phyloP scores from a whole-genome alignment of 2,329 filamentous ascomycete species.

The Sporothrix sp. region DNA sequence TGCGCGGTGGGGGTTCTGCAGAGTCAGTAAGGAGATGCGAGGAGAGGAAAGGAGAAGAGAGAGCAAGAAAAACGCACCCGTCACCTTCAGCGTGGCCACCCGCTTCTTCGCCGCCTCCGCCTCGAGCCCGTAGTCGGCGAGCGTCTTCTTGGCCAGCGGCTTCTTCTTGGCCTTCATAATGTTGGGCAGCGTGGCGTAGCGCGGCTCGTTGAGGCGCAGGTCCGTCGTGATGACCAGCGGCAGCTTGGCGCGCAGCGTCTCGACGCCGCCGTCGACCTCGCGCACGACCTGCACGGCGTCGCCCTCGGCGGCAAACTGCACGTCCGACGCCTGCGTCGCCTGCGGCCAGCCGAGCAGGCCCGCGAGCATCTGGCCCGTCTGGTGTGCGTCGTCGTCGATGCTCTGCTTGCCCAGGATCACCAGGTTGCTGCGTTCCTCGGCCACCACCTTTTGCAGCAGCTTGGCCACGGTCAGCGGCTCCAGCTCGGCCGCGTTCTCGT shows the following conservation, averaged over 20 bases:
- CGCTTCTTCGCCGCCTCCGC: constrained; percentile 62
- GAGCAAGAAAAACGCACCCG: constrained; percentile 44
- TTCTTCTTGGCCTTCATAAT: constrained; percentile 99
- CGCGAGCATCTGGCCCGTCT: constrained; percentile 97
- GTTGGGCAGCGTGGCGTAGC: constrained; percentile 91
- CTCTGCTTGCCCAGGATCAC: constrained; percentile 95
- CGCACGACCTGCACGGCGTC: constrained; percentile 68
- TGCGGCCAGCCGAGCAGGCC: constrained; percentile 87
- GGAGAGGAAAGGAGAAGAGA: background rate
- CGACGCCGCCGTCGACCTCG: constrained; percentile 91
- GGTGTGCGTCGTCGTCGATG: constrained; percentile 90
- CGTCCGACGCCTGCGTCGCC: constrained; percentile 83
- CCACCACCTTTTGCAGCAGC: constrained; percentile 67
- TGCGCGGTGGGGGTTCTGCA: constrained; percentile 71
- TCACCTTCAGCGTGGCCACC: constrained; percentile 84
- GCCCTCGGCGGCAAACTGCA: constrained; percentile 63
- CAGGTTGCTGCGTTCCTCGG: constrained; percentile 79
- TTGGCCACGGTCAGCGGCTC: constrained; percentile 93
- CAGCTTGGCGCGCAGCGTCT: constrained; percentile 76
- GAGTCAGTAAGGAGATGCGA: constrained; percentile 2
- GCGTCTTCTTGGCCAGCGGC: constrained; percentile 82
- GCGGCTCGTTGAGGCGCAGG: constrained; percentile 84
- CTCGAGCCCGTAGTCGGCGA: constrained; percentile 73
- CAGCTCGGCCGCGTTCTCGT: constrained; percentile 63
- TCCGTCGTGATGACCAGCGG: constrained; percentile 95